Evolutionary conservation across 169 alveolate species (phyloP), one percentile per base, ranked within the genome.

Genomic region (Theileria annulata): DNA sequence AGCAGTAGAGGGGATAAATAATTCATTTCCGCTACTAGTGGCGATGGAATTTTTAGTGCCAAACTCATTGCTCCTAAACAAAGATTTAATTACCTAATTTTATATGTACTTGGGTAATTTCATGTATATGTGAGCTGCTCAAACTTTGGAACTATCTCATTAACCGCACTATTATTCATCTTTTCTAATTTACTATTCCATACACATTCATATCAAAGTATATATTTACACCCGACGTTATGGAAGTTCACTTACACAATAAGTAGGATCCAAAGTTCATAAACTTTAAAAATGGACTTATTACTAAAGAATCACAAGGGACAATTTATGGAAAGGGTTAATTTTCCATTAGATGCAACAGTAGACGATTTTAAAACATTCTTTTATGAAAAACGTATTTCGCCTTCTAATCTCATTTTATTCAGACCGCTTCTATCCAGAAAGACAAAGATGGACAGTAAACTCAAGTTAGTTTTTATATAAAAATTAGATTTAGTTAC

Each of bases 391-490:
- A 89, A 89, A 80, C 80, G 94, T 89, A 10, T 33, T 79, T 66
- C n/a, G 19, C 4, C 5, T 21, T 2, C 2, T 3, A 0, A 30
- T 6, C 47, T 2, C 27, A 42, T 0, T 15, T 9, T 60, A 1
- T 23, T 47, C 75, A 89, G 94, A 79, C 85, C 96, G 91, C 64
- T 92, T 87, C 69, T 92, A 92, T 49, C 96, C 96, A 5, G 93
- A 92, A 72, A 77, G 96, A 42, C 96, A 92, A 79, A 76, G 89
- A 77, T 92, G 94, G 93, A 88, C 74, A 72, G 87, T 92, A 27
- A 86, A 69, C 42, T 77, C 89, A 48, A 88, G 93, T 88, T 30
- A 23, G 80, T 67, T 47, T 37, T n/a, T 1, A 71, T 21, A 3
- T 47, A 42, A 68, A 31, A 8, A 42, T 72, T 54, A 30, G 0